A percentile compares a stretch with the other conserved stretches of the same genome.
Evolutionary conservation across 2,329 filamentous ascomycete species (phyloP).

Genomic region (Pezicula radicicola): DNA sequence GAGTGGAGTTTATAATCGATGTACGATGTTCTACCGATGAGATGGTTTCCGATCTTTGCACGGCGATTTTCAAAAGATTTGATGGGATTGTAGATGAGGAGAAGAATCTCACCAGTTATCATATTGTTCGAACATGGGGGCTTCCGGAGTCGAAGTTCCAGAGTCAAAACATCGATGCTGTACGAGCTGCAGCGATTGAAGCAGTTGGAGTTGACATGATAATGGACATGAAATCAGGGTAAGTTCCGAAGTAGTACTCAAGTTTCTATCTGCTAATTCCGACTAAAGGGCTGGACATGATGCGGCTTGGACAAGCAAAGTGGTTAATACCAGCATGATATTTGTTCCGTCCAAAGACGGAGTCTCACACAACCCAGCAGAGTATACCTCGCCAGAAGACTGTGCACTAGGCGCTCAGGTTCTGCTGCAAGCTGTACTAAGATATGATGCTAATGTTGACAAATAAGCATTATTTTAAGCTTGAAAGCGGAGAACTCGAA

Average conservation of each 20-base stretch:
- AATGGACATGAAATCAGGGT: constrained; percentile 22
- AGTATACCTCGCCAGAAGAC: constrained; percentile 57
- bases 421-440: constrained; percentile 35
- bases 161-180: constrained; percentile 15
- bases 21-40: constrained; percentile 15
- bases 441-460: constrained; percentile 27
- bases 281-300: constrained; percentile 17
- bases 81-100: constrained; percentile 16
- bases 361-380: constrained; percentile 59
- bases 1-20: constrained; percentile 23
- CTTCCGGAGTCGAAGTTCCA: constrained; percentile 20
- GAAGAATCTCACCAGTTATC: constrained; percentile 13
- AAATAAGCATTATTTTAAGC: too few species aligned
- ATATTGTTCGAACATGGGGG: constrained; percentile 18
- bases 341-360: constrained; percentile 62
- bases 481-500: too few species aligned
- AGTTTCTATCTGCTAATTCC: background rate
- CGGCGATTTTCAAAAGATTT: constrained; percentile 19
- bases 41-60: constrained; percentile 18
- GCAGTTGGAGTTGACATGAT: constrained; percentile 14
- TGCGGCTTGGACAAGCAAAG: constrained; percentile 18
- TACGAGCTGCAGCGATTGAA: constrained; percentile 16
- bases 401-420: constrained; percentile 53
- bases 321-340: constrained; percentile 53
- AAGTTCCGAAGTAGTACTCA: background rate